These are phyloP conservation scores for Termitomyces sp. DNA, from an alignment of 768 basidiomycete genomes.

Conservation along the genomic window DNA sequence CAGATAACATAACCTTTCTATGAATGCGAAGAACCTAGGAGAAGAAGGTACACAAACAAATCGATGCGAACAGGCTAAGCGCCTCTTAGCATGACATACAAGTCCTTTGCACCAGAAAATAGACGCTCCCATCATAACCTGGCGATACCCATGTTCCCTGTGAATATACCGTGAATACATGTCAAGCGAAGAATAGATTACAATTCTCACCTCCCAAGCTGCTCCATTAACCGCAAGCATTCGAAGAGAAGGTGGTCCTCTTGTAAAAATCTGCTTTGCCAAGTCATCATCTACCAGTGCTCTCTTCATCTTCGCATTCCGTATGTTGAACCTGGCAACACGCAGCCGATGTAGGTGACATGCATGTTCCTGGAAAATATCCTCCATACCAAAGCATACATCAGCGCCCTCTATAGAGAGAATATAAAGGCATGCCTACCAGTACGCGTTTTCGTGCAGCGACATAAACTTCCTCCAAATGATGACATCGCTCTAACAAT, in stretches of 20 bases:
- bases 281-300: constrained; percentile 16
- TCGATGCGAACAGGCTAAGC: too few species aligned
- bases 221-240: constrained; percentile 26
- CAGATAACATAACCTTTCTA: too few species aligned
- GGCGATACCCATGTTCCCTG: constrained; percentile 14
- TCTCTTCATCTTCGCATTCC: constrained; percentile 21
- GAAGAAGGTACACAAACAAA: neutral
- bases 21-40: too few species aligned
- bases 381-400: constrained; percentile 10
- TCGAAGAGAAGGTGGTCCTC: constrained; percentile 22
- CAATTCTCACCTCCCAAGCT: constrained; percentile 26
- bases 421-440: constrained; percentile 20
- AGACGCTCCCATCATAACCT: constrained; percentile 1
- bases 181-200: neutral
- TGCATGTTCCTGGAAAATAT: constrained; percentile 19
- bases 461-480: constrained; percentile 31
- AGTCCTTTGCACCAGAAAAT: constrained; percentile 1
- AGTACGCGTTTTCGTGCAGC: constrained; percentile 24
- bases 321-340: constrained; percentile 27
- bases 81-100: neutral
- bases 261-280: constrained; percentile 18
- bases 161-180: neutral
- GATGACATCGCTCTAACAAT: constrained; percentile 25
- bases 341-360: constrained; percentile 21
- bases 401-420: neutral